Evolutionary conservation across 139 green algal species (phyloP).

Genomic region (Tetraselmis chui): DNA sequence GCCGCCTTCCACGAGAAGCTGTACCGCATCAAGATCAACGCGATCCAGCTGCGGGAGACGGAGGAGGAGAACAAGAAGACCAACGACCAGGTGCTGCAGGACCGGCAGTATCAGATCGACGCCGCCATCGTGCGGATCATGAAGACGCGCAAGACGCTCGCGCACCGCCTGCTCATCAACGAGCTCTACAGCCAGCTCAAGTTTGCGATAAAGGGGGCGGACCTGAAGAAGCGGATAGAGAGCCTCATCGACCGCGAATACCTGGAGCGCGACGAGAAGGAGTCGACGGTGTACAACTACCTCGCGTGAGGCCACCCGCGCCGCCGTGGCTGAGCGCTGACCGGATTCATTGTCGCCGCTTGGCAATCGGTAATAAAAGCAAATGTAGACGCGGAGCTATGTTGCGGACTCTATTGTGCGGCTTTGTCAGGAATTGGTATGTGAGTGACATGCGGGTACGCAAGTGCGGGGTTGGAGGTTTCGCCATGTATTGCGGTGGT

Average conservation of each 20-base stretch:
- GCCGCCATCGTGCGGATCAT: constrained; percentile 96
- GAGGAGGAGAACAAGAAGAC: constrained; percentile 90
- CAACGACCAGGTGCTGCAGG: constrained; percentile 56
- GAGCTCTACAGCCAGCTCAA: constrained; percentile 91
- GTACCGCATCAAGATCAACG: constrained; percentile 93
- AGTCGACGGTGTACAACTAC: constrained; percentile 73
- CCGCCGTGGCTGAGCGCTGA: too few relatives aligned
- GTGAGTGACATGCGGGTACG: too few relatives aligned
- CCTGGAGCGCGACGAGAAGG: constrained; percentile 73
- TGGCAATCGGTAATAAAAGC: too few relatives aligned
- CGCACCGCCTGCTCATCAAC: constrained; percentile 86
- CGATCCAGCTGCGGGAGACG: constrained; percentile 93
- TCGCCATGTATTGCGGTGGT: too few relatives aligned
- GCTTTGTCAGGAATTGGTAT: too few relatives aligned
- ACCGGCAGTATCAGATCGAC: constrained; percentile 81
- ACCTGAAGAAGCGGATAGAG: constrained; percentile 98
- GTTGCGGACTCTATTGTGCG: too few relatives aligned
- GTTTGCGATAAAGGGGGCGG: constrained; percentile 80
- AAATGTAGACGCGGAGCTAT: too few relatives aligned
- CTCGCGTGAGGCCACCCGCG: constrained; percentile 35
- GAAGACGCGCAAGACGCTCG: constrained; percentile 92
- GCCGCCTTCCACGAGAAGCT: constrained; percentile 65
- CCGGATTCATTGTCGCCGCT: too few relatives aligned
- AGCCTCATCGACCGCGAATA: constrained; percentile 97
- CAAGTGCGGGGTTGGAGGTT: too few relatives aligned